Percentiles rank a stretch among this genome's conserved stretches.
Evolutionary conservation across 306 rosid genomes (phyloP).

Genomic region (Hippophae gyantsensis): DNA sequence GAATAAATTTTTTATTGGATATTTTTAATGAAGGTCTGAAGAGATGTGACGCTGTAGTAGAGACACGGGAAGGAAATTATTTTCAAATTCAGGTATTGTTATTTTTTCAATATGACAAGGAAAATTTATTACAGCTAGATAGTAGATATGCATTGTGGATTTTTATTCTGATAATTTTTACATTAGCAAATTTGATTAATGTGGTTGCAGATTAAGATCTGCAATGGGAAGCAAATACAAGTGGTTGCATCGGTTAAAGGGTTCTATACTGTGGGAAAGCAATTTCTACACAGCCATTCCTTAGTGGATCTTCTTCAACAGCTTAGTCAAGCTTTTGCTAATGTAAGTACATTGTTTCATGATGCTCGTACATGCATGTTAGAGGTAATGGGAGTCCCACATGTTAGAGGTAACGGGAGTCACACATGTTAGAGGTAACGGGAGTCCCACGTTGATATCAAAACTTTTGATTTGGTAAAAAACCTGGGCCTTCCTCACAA

Average conservation of each 20-base stretch:
- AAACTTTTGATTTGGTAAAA: neutral
- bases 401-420: neutral
- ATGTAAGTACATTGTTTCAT: constrained; percentile 31
- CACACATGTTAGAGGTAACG: neutral
- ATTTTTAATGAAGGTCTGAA: constrained; percentile 37
- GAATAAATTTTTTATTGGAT: neutral
- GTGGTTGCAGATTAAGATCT: constrained; percentile 64
- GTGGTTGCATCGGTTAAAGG: constrained; percentile 82
- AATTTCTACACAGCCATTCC: constrained; percentile 56
- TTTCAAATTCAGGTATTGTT: constrained; percentile 68
- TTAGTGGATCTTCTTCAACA: constrained; percentile 92
- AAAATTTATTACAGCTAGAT: neutral
- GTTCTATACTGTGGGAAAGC: constrained; percentile 68
- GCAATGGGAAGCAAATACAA: constrained; percentile 79
- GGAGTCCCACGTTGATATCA: neutral
- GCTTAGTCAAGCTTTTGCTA: constrained; percentile 83
- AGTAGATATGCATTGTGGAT: neutral
- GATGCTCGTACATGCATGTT: neutral
- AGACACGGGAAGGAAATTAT: constrained; percentile 42
- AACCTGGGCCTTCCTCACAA: neutral
- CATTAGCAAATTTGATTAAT: neutral
- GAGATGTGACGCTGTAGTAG: constrained; percentile 46
- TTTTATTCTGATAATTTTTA: neutral
- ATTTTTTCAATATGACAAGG: neutral
- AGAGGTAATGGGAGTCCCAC: neutral